These are phyloP conservation scores for Panellus pusillus DNA, from an alignment of 768 basidiomycete species.

Conservation along the genomic window DNA sequence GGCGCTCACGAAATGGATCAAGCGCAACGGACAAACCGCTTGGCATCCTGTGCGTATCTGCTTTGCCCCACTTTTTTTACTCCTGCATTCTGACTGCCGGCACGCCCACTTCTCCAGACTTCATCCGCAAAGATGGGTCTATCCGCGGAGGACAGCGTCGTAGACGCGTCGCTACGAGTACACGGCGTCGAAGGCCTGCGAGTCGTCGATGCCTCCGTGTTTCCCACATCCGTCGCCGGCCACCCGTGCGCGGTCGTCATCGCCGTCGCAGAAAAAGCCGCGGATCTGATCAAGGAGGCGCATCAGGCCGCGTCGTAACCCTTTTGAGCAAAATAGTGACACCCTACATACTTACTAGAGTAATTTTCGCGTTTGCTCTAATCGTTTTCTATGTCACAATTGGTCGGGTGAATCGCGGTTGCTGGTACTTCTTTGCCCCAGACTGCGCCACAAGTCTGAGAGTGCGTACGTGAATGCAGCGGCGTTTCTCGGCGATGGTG, in stretches of 20 bases:
- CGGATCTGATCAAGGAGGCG: conserved; percentile 12
- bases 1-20: conserved; percentile 8
- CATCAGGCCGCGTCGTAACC: not conserved
- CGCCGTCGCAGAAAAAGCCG: conserved; percentile 14
- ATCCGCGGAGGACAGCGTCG: conserved; percentile 18
- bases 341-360: too few relatives aligned
- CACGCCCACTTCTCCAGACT: conserved; percentile 12
- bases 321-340: too few relatives aligned
- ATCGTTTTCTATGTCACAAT: too few relatives aligned
- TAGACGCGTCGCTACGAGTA: conserved; percentile 19
- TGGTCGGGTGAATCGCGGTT: too few relatives aligned
- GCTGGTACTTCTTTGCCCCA: too few relatives aligned
- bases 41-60: conserved; percentile 14
- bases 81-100: not conserved
- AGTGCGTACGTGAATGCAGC: too few relatives aligned
- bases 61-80: not conserved
- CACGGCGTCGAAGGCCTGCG: conserved; percentile 24
- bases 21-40: conserved; percentile 11
- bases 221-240: conserved; percentile 21
- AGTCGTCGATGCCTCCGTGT: conserved; percentile 23
- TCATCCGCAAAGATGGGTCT: conserved; percentile 23
- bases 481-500: too few relatives aligned
- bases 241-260: conserved; percentile 21
- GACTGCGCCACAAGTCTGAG: too few relatives aligned
- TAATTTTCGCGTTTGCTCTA: too few relatives aligned